Evolutionary conservation across 768 basidiomycete genomes (phyloP), one percentile per base, ranked within the genome.

Genomic region (Tylopilus sp.): DNA sequence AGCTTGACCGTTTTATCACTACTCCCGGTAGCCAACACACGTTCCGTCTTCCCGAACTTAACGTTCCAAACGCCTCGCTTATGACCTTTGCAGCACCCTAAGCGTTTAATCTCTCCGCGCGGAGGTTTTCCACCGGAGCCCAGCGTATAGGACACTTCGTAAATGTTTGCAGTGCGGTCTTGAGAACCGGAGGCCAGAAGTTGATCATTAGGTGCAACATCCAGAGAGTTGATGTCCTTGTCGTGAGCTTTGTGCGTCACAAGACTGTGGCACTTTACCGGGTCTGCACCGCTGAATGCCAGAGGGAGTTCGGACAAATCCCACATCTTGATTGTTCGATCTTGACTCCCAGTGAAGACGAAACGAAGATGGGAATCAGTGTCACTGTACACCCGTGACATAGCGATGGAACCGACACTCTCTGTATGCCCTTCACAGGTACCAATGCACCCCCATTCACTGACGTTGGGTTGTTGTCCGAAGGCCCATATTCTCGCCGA

Each of bases 301-400:
- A 72, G 45, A 2, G 78, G 71, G 4, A 86, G 71, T 14, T 72
- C 66, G 1, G 80, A 74, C n/a, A 98, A 67, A 70, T 98, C 93
- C 97, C 97, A 99, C 85, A 98, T 88, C 72, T 99, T 99, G 68
- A 98, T 89, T 4, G 97, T 98, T 38, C 92, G 84, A 69, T 99
- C 97, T 71, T 98, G 96, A 66, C 89, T 92, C 29, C 96, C 97
- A 14, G 94, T 97, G 67, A 98, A 89, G 78, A 95, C 76, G 72
- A 97, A 96, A 36, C 76, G 76, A 45, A 75, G 72, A 46, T 64
- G 59, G 31, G 60, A 52, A 19, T 67, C 66, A 25, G 37, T 25
- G 19, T 67, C 58, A n/a, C 34, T 38, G 46, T 48, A 43, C 25
- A 58, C 57, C 25, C 85, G 80, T n/a, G 91, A 85, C 67, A 98